These are phyloP conservation scores for Sphaerobolus stellatus DNA, from an alignment of 1,284 basidiomycete species.

Conservation along the genomic window DNA sequence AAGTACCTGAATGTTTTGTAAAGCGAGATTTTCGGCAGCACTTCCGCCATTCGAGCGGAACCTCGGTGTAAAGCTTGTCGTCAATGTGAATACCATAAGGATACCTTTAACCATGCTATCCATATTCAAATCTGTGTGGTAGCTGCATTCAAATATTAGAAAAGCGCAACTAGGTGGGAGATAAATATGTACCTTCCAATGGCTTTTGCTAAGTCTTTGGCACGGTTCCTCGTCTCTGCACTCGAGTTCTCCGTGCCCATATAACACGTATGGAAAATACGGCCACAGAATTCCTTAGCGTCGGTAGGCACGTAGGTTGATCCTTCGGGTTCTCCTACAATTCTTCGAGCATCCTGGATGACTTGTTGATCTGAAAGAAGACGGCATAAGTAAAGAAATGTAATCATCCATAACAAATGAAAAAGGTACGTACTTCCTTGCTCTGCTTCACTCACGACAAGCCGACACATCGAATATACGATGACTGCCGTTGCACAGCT, in stretches of 20 bases:
- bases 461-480: constrained; percentile 93
- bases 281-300: constrained; percentile 79
- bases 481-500: constrained; percentile 96
- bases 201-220: constrained; percentile 81
- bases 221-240: constrained; percentile 80
- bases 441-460: constrained; percentile 76
- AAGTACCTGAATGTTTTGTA: constrained; percentile 93
- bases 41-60: constrained; percentile 90
- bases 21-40: constrained; percentile 87
- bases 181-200: constrained; percentile 73
- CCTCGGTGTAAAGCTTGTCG: constrained; percentile 80
- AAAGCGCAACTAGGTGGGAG: background rate
- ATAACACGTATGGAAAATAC: constrained; percentile 97
- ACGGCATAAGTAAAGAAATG: constrained; percentile 1
- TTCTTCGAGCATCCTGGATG: constrained; percentile 87
- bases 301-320: constrained; percentile 84
- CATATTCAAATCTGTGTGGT: constrained; percentile 97
- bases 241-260: constrained; percentile 99
- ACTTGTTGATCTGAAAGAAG: constrained; percentile 71
- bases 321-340: constrained; percentile 78
- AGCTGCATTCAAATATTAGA: constrained; percentile 46
- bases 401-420: too few species aligned
- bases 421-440: too few species aligned
- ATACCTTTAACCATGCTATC: constrained; percentile 87
- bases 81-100: constrained; percentile 77